Evolutionary conservation across 1,284 basidiomycete species (phyloP).

Genomic region (Malassezia vespertilionis): DNA sequence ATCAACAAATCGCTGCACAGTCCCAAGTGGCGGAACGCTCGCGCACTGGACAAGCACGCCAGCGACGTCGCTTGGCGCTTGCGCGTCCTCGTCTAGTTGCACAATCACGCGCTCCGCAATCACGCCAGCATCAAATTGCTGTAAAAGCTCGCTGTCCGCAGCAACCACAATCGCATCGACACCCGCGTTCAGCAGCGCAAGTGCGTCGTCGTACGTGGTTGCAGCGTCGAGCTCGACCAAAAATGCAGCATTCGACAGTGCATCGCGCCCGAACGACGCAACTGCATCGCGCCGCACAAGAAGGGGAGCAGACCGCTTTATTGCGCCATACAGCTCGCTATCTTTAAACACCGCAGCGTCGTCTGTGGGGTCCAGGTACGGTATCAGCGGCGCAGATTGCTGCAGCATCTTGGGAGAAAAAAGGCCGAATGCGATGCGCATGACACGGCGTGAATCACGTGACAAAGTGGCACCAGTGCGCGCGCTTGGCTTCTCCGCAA

Average conservation of each 20-base stretch:
- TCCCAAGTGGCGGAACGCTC: constrained; percentile 20
- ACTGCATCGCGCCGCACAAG: constrained; percentile 19
- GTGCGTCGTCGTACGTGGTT: constrained; percentile 22
- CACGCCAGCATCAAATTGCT: constrained; percentile 24
- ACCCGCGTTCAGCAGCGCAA: constrained; percentile 33
- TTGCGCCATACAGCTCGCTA: constrained; percentile 15
- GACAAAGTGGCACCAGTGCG: background rate
- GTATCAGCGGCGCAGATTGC: constrained; percentile 30
- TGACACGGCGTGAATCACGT: background rate
- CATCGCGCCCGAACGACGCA: constrained; percentile 10
- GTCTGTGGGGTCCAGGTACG: constrained; percentile 22
- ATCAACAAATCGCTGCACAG: constrained; percentile 22
- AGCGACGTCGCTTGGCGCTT: constrained; percentile 22
- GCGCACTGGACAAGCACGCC: constrained; percentile 25
- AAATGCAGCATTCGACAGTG: constrained; percentile 15
- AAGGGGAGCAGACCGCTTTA: constrained; percentile 23
- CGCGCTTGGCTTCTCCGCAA: background rate
- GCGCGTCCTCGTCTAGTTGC: constrained; percentile 11
- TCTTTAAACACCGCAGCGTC: constrained; percentile 5
- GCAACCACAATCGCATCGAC: constrained; percentile 30
- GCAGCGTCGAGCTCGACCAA: constrained; percentile 17
- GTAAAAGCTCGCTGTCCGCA: constrained; percentile 19
- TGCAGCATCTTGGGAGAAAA: constrained; percentile 24
- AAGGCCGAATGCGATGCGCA: background rate
- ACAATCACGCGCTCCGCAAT: constrained; percentile 28